Base-by-base conservation (phyloP, 352 stramenopile species). In the Pythium pectinolyticum region DNA sequence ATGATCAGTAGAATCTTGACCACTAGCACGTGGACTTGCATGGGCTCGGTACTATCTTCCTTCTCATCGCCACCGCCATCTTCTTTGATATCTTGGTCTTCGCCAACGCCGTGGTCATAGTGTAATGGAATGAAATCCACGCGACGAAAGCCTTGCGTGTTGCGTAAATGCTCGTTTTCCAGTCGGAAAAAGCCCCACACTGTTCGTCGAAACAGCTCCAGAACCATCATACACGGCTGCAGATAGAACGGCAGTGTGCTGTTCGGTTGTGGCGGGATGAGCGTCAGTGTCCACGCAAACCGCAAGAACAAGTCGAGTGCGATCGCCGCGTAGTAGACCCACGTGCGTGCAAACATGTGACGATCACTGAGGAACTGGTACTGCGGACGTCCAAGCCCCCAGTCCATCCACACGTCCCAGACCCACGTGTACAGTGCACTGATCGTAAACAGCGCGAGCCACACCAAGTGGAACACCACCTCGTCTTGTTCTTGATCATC, bases 321-420 rank as follows among this genome's bases (percentile, higher is more conserved):
- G n/a, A 95, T 90, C 0, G 84, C 86, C 2, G 77, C 61, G 50
- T 91, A 90, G 67, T 95, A 95, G 46, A 92, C 66, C 80, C 82
- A 91, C 24, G 83, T 73, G 46, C 82, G 80, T 12, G 81, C 82
- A 51, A 92, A 95, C 86, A 95, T 95, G 57, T 95, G 86, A 15
- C 82, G 86, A 53, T 93, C 74, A 22, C 82, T 84, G 17, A 89
- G 70, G 47, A 90, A 88, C 53, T 92, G 86, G 64, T 75, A 84
- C 63, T 92, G 76, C 19, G 84, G 82, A 1, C 81, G 81, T 22
- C 84, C 82, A 11, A 95, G 84, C 0, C 86, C 86, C 86, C 86
- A 95, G 59, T 95, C 86, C 86, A 95, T 95, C 46, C 78, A 92
- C 17, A 95, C 78, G 63, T 95, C 86, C 86, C 86, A 94, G 5